A percentile compares a stretch with the other conserved stretches of the same genome.
Evolutionary conservation across 2,329 filamentous ascomycete species (phyloP).

Genomic region (Exophiala bonariae): DNA sequence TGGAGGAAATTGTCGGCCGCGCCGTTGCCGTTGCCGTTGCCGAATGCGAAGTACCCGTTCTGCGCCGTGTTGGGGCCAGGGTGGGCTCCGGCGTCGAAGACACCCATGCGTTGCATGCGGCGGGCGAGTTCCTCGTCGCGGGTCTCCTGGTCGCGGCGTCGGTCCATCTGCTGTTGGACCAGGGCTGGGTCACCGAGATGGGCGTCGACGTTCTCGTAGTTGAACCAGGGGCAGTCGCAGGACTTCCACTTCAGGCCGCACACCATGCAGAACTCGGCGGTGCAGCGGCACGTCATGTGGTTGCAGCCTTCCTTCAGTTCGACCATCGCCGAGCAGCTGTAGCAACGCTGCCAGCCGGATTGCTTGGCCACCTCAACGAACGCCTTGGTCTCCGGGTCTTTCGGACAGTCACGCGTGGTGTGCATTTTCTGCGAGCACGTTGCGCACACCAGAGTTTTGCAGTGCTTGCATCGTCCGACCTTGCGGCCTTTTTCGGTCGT

Average conservation of each 20-base stretch:
- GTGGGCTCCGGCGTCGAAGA: slow-evolving; percentile 28
- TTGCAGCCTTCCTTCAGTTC: slow-evolving; percentile 82
- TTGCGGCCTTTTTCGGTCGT: slow-evolving; percentile 60
- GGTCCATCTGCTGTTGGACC: slow-evolving; percentile 51
- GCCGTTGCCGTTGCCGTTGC: slow-evolving; percentile 31
- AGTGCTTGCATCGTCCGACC: slow-evolving; percentile 68
- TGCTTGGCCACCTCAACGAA: slow-evolving; percentile 66
- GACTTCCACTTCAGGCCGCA: slow-evolving; percentile 81
- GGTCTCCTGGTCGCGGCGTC: slow-evolving; percentile 50
- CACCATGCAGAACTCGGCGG: slow-evolving; percentile 82
- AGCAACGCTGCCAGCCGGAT: slow-evolving; percentile 76
- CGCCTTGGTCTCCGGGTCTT: slow-evolving; percentile 41
- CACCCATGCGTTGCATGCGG: slow-evolving; percentile 49
- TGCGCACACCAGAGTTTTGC: slow-evolving; percentile 73
- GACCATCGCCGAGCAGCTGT: slow-evolving; percentile 73
- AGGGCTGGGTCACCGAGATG: slow-evolving; percentile 44
- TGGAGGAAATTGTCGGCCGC: slow-evolving; percentile 60
- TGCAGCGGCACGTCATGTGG: slow-evolving; percentile 84
- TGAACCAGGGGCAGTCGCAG: slow-evolving; percentile 81
- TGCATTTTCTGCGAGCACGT: slow-evolving; percentile 76
- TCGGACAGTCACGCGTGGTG: slow-evolving; percentile 66
- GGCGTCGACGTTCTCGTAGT: slow-evolving; percentile 56
- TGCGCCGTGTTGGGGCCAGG: too few species aligned
- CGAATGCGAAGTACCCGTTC: slow-evolving; percentile 12
- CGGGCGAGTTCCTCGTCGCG: slow-evolving; percentile 54